These are phyloP conservation scores for Ophiostoma ips DNA, from an alignment of 2,329 filamentous ascomycete species.

Conservation along the genomic window DNA sequence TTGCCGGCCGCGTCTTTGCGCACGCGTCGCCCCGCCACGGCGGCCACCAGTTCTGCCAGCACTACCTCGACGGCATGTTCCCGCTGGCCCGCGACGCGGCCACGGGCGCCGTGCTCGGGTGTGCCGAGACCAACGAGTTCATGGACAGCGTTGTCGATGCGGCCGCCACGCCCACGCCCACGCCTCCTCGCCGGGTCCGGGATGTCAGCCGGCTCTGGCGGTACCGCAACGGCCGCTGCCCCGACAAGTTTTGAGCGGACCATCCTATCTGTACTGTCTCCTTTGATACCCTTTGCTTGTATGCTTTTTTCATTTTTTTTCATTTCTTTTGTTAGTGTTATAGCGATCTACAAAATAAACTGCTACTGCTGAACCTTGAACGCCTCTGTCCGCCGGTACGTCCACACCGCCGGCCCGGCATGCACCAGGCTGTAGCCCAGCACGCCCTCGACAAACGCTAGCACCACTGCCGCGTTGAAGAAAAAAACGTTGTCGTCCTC, in stretches of 20 bases:
- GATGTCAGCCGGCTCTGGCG: constrained; percentile 49
- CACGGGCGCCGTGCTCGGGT: constrained; percentile 26
- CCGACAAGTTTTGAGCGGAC: no score
- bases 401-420: constrained; percentile 6
- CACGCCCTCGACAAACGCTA: constrained; percentile 32
- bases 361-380: no score
- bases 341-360: no score
- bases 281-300: constrained; percentile 1
- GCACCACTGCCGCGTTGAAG: constrained; percentile 29
- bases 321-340: no score
- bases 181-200: no score
- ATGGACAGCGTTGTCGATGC: constrained; percentile 44
- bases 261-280: no score
- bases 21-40: constrained; percentile 34
- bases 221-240: constrained; percentile 47
- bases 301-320: no score
- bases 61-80: constrained; percentile 50
- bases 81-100: constrained; percentile 31
- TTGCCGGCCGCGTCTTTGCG: constrained; percentile 46
- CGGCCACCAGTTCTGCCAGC: constrained; percentile 46
- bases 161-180: no score
- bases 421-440: constrained; percentile 29
- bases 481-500: constrained; percentile 20
- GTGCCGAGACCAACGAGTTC: constrained; percentile 27
- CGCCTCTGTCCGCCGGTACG: constrained; percentile 9